These are phyloP conservation scores for Lipomyces yarrowii DNA, from an alignment of 1,139 yeast species.

Conservation along the genomic window DNA sequence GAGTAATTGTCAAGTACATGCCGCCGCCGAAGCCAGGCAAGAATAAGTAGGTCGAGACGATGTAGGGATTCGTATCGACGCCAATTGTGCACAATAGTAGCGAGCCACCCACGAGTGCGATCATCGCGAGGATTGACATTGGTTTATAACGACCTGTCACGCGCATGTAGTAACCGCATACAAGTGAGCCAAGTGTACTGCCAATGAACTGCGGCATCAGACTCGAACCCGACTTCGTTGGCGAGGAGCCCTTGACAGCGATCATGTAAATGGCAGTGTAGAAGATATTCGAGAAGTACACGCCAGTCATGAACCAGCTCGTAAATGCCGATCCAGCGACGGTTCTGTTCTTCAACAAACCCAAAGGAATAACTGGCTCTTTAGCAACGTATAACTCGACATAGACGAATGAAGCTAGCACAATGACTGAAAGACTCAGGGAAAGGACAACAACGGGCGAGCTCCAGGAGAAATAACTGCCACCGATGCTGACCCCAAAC, in stretches of 20 bases:
- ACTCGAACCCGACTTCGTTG: slow-evolving; percentile 32
- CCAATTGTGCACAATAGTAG: slow-evolving; percentile 47
- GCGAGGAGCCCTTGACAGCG: slow-evolving; percentile 31
- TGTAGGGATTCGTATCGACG: slow-evolving; percentile 4
- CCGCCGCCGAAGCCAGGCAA: slow-evolving; percentile 64
- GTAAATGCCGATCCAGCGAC: slow-evolving; percentile 44
- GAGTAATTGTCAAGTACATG: slow-evolving; percentile 63
- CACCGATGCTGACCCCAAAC: slow-evolving; percentile 56
- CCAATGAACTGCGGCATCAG: slow-evolving; percentile 34
- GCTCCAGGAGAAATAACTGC: slow-evolving; percentile 52
- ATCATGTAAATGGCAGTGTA: slow-evolving; percentile 51
- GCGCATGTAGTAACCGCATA: slow-evolving; percentile 39
- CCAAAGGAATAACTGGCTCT: slow-evolving; percentile 56
- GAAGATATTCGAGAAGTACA: slow-evolving; percentile 56
- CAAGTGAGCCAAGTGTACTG: slow-evolving; percentile 30
- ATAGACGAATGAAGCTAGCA: slow-evolving; percentile 48
- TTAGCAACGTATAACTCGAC: slow-evolving; percentile 58
- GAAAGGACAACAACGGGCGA: slow-evolving; percentile 43
- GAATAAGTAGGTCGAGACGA: slow-evolving; percentile 38
- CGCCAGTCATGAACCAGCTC: slow-evolving; percentile 55
- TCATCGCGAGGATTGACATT: slow-evolving; percentile 52
- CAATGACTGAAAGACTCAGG: slow-evolving; percentile 36
- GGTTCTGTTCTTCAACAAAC: slow-evolving; percentile 27
- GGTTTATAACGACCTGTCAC: slow-evolving; percentile 66
- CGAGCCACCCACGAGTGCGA: slow-evolving; percentile 53